These are phyloP conservation scores for Toxoplasma gondii DNA, from an alignment of 169 alveolate species.

Conservation along the genomic window DNA sequence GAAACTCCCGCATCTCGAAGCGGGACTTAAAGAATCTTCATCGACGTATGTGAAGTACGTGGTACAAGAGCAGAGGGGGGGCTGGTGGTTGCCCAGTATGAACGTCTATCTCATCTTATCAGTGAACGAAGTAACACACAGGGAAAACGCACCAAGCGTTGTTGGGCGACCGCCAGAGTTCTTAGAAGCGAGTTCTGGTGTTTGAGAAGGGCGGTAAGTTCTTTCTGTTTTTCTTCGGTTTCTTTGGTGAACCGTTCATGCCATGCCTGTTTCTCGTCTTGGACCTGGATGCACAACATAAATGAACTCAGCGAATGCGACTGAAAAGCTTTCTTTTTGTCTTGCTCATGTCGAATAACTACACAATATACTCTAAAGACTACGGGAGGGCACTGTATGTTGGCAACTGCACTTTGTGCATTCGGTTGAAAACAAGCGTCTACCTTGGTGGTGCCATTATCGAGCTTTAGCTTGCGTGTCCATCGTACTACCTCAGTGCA, in stretches of 20 bases:
- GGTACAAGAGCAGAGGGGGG: no score
- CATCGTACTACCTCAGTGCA: not conserved
- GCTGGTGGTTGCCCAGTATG: no score
- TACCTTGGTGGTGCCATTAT: no score
- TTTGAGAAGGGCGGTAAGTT: not conserved
- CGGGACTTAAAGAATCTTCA: no score
- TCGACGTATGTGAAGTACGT: no score
- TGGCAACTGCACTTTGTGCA: no score
- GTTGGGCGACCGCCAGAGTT: constrained; percentile 14
- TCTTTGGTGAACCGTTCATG: constrained; percentile 16
- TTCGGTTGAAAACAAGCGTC: no score
- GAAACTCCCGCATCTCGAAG: no score
- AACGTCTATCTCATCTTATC: not conserved
- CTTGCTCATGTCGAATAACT: no score
- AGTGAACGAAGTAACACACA: not conserved
- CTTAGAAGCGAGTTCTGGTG: not conserved
- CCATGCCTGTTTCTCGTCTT: constrained; percentile 20
- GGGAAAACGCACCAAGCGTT: constrained; percentile 13
- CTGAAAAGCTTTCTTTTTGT: not conserved
- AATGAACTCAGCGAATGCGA: not conserved
- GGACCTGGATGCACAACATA: not conserved
- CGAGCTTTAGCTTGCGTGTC: not conserved
- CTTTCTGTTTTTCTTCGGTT: constrained; percentile 4
- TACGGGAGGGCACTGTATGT: no score
- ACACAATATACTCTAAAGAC: no score